A percentile compares a stretch with the other conserved stretches of the same genome.
Evolutionary conservation across 345 rosid genomes (phyloP).

Genomic region (Ceriops tagal): DNA sequence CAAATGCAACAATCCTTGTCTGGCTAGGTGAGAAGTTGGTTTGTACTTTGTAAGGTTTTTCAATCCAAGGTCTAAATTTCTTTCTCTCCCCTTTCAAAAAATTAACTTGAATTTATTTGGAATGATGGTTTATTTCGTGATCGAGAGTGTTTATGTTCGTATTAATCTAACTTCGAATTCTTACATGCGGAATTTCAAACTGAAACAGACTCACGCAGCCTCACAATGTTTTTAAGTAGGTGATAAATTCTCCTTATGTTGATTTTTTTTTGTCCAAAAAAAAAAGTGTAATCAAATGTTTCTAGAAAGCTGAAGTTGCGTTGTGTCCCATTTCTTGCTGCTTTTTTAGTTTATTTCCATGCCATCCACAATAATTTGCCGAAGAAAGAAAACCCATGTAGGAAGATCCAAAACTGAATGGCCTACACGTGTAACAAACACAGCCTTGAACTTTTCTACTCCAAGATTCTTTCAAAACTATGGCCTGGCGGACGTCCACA

Average conservation of each 20-base stretch:
- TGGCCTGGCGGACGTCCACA: neutral
- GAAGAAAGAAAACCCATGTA: constrained; percentile 21
- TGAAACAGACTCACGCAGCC: too few species aligned
- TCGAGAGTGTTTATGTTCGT: too few species aligned
- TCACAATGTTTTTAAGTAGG: too few species aligned
- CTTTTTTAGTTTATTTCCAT: neutral
- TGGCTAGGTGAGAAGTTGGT: neutral
- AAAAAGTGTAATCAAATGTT: neutral
- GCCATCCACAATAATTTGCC: constrained; percentile 22
- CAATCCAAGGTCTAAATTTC: neutral
- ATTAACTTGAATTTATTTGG: too few species aligned
- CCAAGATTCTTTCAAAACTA: constrained; percentile 1
- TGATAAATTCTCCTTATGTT: too few species aligned
- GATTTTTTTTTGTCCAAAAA: too few species aligned
- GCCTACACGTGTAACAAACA: constrained; percentile 49
- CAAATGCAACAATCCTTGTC: too few species aligned
- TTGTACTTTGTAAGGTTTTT: neutral
- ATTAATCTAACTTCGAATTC: too few species aligned
- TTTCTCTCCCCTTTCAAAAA: neutral
- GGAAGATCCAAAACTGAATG: constrained; percentile 26
- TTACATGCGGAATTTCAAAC: too few species aligned
- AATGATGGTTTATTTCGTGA: too few species aligned
- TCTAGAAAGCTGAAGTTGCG: neutral
- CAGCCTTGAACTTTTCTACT: constrained; percentile 29
- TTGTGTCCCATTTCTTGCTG: neutral